A percentile compares a stretch with the other conserved stretches of the same genome.
Conservation (phyloP, 2,329 filamentous ascomycete genomes). For the Aspergillus bombycis region DNA sequence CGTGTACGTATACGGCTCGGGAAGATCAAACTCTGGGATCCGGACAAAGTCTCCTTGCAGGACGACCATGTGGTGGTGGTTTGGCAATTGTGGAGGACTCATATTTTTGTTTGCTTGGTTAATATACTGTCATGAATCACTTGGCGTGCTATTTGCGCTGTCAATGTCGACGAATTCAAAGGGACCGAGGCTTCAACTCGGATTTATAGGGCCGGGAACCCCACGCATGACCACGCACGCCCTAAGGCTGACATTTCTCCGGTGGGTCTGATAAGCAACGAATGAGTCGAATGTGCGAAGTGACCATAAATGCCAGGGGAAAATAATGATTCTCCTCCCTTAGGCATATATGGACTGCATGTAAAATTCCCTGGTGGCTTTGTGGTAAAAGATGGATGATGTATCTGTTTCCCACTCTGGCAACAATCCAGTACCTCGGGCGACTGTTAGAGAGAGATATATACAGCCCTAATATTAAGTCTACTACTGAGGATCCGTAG, state of each 20-base stretch:
- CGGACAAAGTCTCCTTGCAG: constrained; percentile 51
- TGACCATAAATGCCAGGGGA: too few species aligned
- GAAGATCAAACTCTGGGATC: constrained; percentile 44
- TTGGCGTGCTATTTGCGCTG: not conserved
- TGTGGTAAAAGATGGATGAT: too few species aligned
- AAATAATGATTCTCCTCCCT: not conserved
- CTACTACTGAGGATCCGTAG: not conserved
- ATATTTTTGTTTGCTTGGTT: constrained; percentile 5
- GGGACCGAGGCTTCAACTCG: not conserved
- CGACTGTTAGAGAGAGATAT: too few species aligned
- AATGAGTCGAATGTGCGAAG: not conserved
- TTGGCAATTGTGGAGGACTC: constrained; percentile 24
- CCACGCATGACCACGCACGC: not conserved
- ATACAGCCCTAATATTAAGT: not conserved
- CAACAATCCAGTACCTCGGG: too few species aligned
- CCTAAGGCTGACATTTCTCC: not conserved
- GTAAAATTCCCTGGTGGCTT: too few species aligned
- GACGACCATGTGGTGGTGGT: constrained; percentile 51
- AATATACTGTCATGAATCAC: not conserved
- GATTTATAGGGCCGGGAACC: not conserved
- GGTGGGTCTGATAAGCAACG: constrained; percentile 1
- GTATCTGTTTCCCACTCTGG: too few species aligned
- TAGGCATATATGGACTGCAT: too few species aligned
- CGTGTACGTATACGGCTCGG: constrained; percentile 44
- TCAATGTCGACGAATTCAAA: not conserved